phyloP scores from a whole-genome alignment of 306 rosid genomes.

The Fragaria vesca region DNA sequence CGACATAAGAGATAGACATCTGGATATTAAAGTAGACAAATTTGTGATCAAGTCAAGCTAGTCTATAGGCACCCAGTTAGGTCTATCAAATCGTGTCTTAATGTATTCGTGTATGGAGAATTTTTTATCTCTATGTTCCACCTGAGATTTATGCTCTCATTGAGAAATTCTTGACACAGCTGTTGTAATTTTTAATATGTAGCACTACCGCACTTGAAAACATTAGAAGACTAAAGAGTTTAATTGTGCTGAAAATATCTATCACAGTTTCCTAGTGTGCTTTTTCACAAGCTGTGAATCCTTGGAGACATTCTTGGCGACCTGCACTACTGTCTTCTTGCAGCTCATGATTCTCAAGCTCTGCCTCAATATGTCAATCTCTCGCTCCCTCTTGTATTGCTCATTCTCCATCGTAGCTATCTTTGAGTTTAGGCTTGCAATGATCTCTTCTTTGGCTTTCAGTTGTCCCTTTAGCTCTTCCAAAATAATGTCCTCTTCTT shows the following conservation, averaged over 20 bases:
- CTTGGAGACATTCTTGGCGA: conserved; percentile 35
- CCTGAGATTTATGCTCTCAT: too few species aligned
- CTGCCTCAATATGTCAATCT: conserved; percentile 83
- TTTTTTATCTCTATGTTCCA: too few species aligned
- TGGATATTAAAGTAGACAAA: too few species aligned
- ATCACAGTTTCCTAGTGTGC: background rate
- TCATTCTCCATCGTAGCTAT: conserved; percentile 58
- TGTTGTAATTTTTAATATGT: background rate
- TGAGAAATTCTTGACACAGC: too few species aligned
- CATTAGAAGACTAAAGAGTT: background rate
- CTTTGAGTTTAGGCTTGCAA: conserved; percentile 39
- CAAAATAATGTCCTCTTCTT: conserved; percentile 56
- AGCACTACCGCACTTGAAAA: background rate
- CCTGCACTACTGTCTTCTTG: conserved; percentile 37
- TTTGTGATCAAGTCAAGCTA: too few species aligned
- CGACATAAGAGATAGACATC: too few species aligned
- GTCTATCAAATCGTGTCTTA: too few species aligned
- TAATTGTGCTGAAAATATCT: background rate
- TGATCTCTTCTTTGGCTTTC: conserved; percentile 62
- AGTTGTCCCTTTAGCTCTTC: conserved; percentile 59
- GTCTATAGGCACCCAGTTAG: too few species aligned
- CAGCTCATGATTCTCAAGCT: conserved; percentile 74
- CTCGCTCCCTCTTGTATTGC: conserved; percentile 56
- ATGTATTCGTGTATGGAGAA: too few species aligned
- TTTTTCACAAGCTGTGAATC: conserved; percentile 22